A percentile compares a stretch with the other conserved stretches of the same genome.
Evolutionary conservation across 805 yeast species (phyloP).

Genomic region (Zygosaccharomyces pseudorouxii): DNA sequence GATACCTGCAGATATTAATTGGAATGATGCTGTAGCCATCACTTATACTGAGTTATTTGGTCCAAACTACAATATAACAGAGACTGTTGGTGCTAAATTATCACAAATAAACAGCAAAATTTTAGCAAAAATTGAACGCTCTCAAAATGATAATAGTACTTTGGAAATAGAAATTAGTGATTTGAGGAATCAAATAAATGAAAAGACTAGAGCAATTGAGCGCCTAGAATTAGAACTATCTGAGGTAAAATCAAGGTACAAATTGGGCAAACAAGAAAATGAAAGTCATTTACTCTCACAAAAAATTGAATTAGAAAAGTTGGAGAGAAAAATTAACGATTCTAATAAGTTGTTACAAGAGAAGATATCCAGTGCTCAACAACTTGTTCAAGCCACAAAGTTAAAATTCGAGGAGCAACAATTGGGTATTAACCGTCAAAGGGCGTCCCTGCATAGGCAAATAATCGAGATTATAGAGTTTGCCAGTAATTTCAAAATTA

Average conservation of each 20-base stretch:
- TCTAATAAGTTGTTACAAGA: conserved; percentile 46
- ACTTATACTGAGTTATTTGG: conserved; percentile 14
- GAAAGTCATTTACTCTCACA: conserved; percentile 45
- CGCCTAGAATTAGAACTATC: conserved; percentile 53
- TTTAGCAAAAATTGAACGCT: conserved; percentile 24
- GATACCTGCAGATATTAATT: conserved; percentile 15
- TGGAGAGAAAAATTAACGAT: conserved; percentile 52
- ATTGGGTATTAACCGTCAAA: conserved; percentile 43
- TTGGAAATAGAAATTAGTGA: conserved; percentile 57
- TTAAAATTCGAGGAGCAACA: conserved; percentile 49
- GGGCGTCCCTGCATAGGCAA: conserved; percentile 47
- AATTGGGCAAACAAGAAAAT: conserved; percentile 50
- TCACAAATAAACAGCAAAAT: conserved; percentile 36
- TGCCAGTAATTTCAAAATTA: conserved; percentile 60
- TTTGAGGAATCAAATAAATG: conserved; percentile 49
- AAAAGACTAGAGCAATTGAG: conserved; percentile 54
- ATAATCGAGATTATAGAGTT: conserved; percentile 55
- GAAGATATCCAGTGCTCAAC: conserved; percentile 46
- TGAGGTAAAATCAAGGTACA: conserved; percentile 48
- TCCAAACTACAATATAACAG: conserved; percentile 11
- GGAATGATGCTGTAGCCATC: conserved; percentile 14
- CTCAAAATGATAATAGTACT: conserved; percentile 19
- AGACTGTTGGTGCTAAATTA: conserved; percentile 32
- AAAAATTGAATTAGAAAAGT: conserved; percentile 60
- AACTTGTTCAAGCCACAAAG: conserved; percentile 46